phyloP scores from a whole-genome alignment of 1,139 yeast species.

The Lipomyces yarrowii region DNA sequence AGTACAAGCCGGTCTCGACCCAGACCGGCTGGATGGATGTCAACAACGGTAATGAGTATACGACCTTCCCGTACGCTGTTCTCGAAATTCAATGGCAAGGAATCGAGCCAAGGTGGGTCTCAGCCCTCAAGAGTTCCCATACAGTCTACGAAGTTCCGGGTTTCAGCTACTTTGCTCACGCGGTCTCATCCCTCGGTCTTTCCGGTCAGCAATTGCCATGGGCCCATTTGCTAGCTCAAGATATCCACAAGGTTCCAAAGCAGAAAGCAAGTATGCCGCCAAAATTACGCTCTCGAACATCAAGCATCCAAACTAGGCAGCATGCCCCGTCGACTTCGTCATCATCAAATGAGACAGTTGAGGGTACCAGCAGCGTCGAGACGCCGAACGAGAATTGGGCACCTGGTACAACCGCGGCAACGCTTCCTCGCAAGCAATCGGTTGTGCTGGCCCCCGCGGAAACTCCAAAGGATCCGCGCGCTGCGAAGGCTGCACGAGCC shows the following conservation, averaged over 20 bases:
- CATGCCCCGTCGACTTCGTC: conserved; percentile 16
- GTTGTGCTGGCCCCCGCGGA: conserved; percentile 4
- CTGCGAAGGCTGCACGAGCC: conserved; percentile 10
- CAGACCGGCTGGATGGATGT: conserved; percentile 36
- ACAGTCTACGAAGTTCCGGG: conserved; percentile 36
- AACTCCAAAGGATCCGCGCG: background rate
- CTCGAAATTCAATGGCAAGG: conserved; percentile 52
- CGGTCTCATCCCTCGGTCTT: conserved; percentile 11
- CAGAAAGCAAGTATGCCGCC: background rate
- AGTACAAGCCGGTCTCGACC: conserved; percentile 35
- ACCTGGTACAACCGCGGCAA: background rate
- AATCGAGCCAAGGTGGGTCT: conserved; percentile 45
- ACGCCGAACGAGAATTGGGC: conserved; percentile 23
- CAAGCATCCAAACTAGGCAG: background rate
- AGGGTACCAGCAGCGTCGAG: conserved; percentile 25
- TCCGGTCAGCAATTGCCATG: conserved; percentile 41
- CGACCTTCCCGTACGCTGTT: conserved; percentile 51
- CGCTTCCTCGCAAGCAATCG: background rate
- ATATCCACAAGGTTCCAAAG: conserved; percentile 37
- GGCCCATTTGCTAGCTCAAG: conserved; percentile 39
- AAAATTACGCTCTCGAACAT: background rate
- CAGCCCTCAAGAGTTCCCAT: conserved; percentile 45
- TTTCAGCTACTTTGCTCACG: conserved; percentile 28
- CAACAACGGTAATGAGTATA: conserved; percentile 32
- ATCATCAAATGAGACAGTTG: conserved; percentile 20